phyloP scores from a whole-genome alignment of 768 basidiomycete genomes.

The Cystobasidium ongulense region DNA sequence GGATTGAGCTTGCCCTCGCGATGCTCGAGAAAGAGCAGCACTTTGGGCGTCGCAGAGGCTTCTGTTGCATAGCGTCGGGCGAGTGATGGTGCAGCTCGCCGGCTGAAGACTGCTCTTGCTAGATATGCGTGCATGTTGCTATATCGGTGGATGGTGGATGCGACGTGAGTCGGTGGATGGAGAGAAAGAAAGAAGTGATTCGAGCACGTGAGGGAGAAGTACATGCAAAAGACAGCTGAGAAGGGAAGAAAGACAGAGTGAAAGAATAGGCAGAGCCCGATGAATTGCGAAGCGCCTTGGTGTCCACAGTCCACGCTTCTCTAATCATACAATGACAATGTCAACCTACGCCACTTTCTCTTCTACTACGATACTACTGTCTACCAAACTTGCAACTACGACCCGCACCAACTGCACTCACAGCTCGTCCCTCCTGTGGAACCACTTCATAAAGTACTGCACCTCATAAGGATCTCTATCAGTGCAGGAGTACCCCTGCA shows the following conservation, averaged over 20 bases:
- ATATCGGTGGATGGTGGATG: no score
- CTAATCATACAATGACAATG: not conserved
- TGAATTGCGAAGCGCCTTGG: no score
- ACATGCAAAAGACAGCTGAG: no score
- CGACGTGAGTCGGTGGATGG: no score
- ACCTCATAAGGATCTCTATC: not conserved
- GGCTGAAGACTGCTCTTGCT: not conserved
- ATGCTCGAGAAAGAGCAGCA: slow-evolving; percentile 85
- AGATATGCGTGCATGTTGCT: not conserved
- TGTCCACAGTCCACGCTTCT: no score
- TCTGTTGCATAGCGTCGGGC: not conserved
- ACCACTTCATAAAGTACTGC: slow-evolving; percentile 14
- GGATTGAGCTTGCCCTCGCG: slow-evolving; percentile 70
- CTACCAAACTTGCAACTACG: not conserved
- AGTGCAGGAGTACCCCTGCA: slow-evolving; percentile 13
- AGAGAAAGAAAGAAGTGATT: no score
- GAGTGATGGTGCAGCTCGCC: not conserved
- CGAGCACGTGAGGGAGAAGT: no score
- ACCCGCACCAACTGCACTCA: no score
- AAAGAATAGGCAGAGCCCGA: no score
- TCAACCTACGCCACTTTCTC: not conserved
- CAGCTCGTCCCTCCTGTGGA: slow-evolving; percentile 17
- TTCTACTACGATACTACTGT: not conserved
- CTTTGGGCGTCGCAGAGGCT: slow-evolving; percentile 45
- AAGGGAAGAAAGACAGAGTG: no score